phyloP scores from a whole-genome alignment of 805 yeast genomes.

The Yarrowia divulgata region DNA sequence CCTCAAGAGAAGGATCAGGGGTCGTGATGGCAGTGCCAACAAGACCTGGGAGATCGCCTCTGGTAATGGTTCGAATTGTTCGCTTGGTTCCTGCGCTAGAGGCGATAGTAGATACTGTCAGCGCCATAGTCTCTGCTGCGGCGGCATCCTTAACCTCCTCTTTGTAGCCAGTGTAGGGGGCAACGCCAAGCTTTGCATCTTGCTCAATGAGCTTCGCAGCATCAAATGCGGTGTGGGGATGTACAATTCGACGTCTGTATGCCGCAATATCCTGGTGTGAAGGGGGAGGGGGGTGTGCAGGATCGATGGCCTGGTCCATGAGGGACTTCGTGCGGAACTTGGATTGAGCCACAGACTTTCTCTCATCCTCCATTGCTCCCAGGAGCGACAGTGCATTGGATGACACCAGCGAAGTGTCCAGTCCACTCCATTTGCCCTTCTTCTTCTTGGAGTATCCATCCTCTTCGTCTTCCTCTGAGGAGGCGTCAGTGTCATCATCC shows the following conservation, averaged over 20 bases:
- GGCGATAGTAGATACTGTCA: constrained; percentile 28
- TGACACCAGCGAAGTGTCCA: constrained; percentile 34
- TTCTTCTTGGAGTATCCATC: constrained; percentile 59
- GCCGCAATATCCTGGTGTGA: constrained; percentile 62
- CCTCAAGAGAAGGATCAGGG: constrained; percentile 39
- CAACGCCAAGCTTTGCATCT: constrained; percentile 35
- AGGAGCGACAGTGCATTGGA: constrained; percentile 35
- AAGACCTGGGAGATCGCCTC: constrained; percentile 69
- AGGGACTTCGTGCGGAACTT: constrained; percentile 42
- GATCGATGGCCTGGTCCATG: constrained; percentile 34
- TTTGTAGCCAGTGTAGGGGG: constrained; percentile 33
- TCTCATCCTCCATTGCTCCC: constrained; percentile 36
- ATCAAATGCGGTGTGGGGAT: constrained; percentile 59
- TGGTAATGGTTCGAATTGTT: constrained; percentile 71
- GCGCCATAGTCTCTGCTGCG: constrained; percentile 24
- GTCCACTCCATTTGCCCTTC: constrained; percentile 40
- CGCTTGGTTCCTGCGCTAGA: constrained; percentile 55
- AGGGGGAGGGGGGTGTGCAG: constrained; percentile 44
- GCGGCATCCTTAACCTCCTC: constrained; percentile 38
- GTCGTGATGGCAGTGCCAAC: constrained; percentile 41
- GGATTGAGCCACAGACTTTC: constrained; percentile 41
- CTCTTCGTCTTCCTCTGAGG: constrained; percentile 55
- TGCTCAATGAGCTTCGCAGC: constrained; percentile 43
- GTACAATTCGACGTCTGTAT: constrained; percentile 65
- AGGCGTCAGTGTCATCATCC: constrained; percentile 50